Percentiles rank a stretch among this genome's conserved stretches.
Conservation (phyloP, 208 protist genomes). For the Trypanosoma lewisi region DNA sequence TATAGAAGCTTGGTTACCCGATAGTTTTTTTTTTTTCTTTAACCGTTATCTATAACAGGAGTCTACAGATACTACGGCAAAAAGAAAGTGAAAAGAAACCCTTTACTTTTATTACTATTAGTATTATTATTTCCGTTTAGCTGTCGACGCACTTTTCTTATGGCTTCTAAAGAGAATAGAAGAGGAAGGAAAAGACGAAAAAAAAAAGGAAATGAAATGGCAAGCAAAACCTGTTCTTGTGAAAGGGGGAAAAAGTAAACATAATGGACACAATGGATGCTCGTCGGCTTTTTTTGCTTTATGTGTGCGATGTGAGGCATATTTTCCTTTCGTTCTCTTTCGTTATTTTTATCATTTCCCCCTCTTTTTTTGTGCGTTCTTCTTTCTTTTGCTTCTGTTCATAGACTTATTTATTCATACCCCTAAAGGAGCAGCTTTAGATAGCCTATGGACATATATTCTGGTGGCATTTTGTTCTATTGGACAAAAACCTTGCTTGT, state of each 20-base stretch:
- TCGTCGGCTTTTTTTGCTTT: too few relatives aligned
- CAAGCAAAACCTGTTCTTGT: not conserved
- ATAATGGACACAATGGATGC: not conserved
- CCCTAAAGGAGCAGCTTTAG: not conserved
- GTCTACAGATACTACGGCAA: not conserved
- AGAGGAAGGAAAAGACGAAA: not conserved
- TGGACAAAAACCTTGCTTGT: not conserved
- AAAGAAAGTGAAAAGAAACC: conserved; percentile 1
- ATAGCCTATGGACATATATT: not conserved
- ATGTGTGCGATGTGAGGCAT: not conserved
- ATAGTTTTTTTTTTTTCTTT: conserved; percentile 25
- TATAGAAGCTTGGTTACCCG: conserved; percentile 3
- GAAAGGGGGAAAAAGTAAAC: not conserved
- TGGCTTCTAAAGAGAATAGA: not conserved
- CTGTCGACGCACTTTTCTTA: not conserved
- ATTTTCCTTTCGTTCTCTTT: too few relatives aligned
- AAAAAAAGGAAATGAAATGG: not conserved
- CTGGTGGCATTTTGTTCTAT: not conserved
- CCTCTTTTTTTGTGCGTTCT: not conserved
- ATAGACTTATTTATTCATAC: not conserved
- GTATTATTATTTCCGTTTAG: not conserved
- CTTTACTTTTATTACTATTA: not conserved
- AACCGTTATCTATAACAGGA: not conserved
- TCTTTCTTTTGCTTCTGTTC: not conserved
- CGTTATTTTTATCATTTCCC: too few relatives aligned